A percentile compares a stretch with the other conserved stretches of the same genome.
Evolutionary conservation across 1,284 basidiomycete species (phyloP).

Genomic region (Pholiota adiposa): DNA sequence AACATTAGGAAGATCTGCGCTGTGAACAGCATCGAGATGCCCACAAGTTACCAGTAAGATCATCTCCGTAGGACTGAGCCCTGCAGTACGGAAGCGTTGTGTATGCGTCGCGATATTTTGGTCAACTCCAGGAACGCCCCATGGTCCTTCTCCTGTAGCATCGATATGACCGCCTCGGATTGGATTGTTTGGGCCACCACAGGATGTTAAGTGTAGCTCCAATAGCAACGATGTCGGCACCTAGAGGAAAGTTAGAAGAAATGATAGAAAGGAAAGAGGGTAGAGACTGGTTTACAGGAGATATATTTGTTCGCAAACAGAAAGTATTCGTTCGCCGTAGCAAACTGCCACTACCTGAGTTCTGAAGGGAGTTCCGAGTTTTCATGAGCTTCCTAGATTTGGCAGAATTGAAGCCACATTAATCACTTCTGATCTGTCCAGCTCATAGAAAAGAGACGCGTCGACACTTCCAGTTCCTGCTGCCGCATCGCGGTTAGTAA

Average conservation of each 20-base stretch:
- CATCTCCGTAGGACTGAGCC: conserved; percentile 40
- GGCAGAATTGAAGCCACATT: neutral
- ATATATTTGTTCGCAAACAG: conserved; percentile 28
- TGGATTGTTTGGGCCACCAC: conserved; percentile 39
- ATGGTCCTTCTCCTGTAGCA: conserved; percentile 31
- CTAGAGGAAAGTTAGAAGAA: conserved; percentile 20
- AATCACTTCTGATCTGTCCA: conserved; percentile 29
- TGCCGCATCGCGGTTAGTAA: conserved; percentile 27
- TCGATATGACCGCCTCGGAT: conserved; percentile 38
- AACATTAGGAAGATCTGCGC: conserved; percentile 36
- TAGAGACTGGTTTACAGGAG: conserved; percentile 21
- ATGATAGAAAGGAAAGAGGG: neutral
- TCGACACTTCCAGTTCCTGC: conserved; percentile 33
- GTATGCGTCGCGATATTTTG: conserved; percentile 31
- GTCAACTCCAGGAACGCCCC: conserved; percentile 34
- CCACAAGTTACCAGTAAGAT: conserved; percentile 42
- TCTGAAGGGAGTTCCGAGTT: conserved; percentile 18
- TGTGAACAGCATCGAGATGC: conserved; percentile 38
- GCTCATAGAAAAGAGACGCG: conserved; percentile 31
- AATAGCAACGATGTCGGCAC: conserved; percentile 37
- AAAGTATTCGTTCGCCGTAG: conserved; percentile 25
- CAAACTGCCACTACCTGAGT: conserved; percentile 30
- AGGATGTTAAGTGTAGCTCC: conserved; percentile 32
- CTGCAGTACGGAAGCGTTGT: conserved; percentile 35
- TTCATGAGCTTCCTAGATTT: neutral